phyloP scores from a whole-genome alignment of 139 green algal genomes.

The Ettlia oleoabundans region DNA sequence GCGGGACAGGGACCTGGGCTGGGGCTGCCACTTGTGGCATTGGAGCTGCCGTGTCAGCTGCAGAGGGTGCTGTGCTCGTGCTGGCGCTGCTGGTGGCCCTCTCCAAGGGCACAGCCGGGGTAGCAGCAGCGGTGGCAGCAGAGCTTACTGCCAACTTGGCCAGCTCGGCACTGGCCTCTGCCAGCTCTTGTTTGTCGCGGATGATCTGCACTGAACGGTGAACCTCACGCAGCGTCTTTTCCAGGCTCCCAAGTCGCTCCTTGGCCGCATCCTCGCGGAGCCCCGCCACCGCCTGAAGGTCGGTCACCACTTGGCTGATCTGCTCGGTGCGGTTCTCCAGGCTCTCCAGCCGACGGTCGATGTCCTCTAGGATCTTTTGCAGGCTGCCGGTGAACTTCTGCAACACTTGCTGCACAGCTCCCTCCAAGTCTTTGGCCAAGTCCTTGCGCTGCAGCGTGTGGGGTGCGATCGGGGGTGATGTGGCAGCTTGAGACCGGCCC shows the following conservation, averaged over 20 bases:
- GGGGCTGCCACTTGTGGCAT: neutral
- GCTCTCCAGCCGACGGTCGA: conserved; percentile 52
- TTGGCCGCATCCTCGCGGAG: conserved; percentile 45
- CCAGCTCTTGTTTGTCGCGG: conserved; percentile 64
- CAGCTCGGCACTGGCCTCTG: conserved; percentile 60
- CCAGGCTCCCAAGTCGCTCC: conserved; percentile 47
- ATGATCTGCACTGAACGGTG: conserved; percentile 57
- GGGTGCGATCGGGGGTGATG: neutral
- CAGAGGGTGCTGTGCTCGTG: neutral
- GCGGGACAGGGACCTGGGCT: neutral
- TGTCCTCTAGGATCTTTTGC: conserved; percentile 50
- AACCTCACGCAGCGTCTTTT: conserved; percentile 57
- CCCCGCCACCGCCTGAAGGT: conserved; percentile 46
- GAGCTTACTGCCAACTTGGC: too few relatives aligned
- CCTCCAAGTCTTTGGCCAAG: conserved; percentile 19
- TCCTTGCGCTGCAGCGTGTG: conserved; percentile 29
- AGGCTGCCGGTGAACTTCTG: conserved; percentile 46
- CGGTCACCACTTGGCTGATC: conserved; percentile 43
- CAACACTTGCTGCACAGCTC: conserved; percentile 22
- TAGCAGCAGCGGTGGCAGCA: conserved; percentile 1
- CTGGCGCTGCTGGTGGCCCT: neutral
- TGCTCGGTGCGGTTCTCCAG: conserved; percentile 57
- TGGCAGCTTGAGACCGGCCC: neutral
- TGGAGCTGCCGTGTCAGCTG: conserved; percentile 1
- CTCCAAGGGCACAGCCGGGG: neutral